Evolutionary conservation across 352 stramenopile genomes (phyloP), one percentile per base, ranked within the genome.

Genomic region (Aphanomyces invadans): DNA sequence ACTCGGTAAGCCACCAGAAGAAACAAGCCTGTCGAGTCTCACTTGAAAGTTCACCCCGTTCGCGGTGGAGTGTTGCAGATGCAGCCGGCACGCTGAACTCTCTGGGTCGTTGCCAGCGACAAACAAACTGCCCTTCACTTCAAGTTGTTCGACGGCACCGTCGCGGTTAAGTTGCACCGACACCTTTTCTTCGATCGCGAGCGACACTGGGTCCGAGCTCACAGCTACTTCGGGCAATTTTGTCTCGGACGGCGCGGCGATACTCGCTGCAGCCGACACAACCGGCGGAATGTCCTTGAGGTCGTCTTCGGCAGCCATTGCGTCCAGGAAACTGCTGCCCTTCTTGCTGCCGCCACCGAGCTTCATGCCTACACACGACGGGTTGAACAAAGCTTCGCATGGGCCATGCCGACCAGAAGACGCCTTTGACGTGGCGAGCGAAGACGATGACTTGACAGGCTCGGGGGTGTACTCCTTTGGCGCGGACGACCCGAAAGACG

Each of bases 181-280:
- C 62, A 95, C 89, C 68, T 95, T 95, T 70, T 95, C 86, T 48
- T 95, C 86, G 1, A 95, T 84, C 23, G 90, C 81, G 3, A 81
- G 80, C 44, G 82, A 82, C 64, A 95, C 87, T 4, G 86, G 86
- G 63, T 95, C 86, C 68, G 86, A 74, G 70, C 80, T 92, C 56
- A 92, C 83, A 12, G 78, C 80, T 33, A 73, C 76, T 45, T 79
- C 74, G 21, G 88, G 71, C 52, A 84, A 83, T 45, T 80, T 85
- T 32, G 82, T 71, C 23, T 83, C 73, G 0, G 74, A 74, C 70
- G 89, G 76, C 44, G 92, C 82, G 0, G 73, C 70, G 19, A 77
- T 78, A 38, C 80, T 95, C 31, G 55, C n/a, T 4, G 55, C 55
- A 5, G 55, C 55, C 36, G 31, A 51, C 11, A 38, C 36, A 76